phyloP scores from a whole-genome alignment of 306 rosid species.

The Prunus mira region DNA sequence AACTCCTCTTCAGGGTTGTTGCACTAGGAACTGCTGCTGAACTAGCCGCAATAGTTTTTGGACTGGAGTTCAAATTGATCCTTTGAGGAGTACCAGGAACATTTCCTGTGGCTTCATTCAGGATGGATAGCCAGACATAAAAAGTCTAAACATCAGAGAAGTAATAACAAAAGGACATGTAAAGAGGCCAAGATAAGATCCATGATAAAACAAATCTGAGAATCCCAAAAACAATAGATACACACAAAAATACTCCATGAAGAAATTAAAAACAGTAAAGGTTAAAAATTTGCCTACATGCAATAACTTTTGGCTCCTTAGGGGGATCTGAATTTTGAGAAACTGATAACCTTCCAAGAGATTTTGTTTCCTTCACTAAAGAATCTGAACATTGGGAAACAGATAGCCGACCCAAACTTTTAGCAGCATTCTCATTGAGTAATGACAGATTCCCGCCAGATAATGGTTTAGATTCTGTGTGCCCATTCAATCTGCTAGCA shows the following conservation, averaged over 20 bases:
- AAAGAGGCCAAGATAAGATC: background rate
- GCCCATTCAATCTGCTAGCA: constrained; percentile 64
- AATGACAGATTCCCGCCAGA: constrained; percentile 61
- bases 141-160: constrained; percentile 23
- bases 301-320: constrained; percentile 71
- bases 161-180: background rate
- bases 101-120: constrained; percentile 86
- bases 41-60: constrained; percentile 58
- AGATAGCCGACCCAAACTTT: constrained; percentile 54
- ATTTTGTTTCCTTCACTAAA: constrained; percentile 69
- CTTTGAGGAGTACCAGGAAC: constrained; percentile 90
- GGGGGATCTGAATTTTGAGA: constrained; percentile 81
- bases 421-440: constrained; percentile 60
- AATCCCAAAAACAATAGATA: constrained; percentile 8
- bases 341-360: constrained; percentile 88
- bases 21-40: constrained; percentile 54
- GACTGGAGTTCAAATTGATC: constrained; percentile 58
- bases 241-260: constrained; percentile 3
- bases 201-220: constrained; percentile 14
- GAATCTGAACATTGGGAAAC: constrained; percentile 80
- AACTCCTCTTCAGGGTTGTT: constrained; percentile 59
- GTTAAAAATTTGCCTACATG: constrained; percentile 56
- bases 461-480: constrained; percentile 66
- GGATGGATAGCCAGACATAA: constrained; percentile 31
- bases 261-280: constrained; percentile 11